Evolutionary conservation across 441 rosid species (phyloP), one percentile per base, ranked within the genome.

Genomic region (Erodium moschatum): DNA sequence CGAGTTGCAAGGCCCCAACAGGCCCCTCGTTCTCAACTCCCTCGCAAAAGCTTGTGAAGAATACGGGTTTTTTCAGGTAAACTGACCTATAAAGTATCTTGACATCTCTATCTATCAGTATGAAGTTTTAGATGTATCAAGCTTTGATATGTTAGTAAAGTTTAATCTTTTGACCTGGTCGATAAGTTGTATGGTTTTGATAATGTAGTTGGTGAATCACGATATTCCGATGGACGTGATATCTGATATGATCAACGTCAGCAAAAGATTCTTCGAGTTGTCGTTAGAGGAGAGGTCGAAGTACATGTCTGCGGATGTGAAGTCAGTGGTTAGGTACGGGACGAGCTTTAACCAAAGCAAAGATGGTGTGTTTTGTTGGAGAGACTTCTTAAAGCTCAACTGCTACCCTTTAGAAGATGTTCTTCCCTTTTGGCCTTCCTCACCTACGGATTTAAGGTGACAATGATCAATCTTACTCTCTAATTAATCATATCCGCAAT

Each of bases 31-130:
- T 73, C 85, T 91, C n/a, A 67, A 67, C 65, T 79, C 87, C 76
- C 76, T 88, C 54, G 77, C 90, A 40, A 67, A 68, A 6, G 96
- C 94, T 58, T 89, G 94, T 33, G 76, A 89, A 74, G 72, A 79
- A 52, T 89, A 84, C 16, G 97, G 97, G 2, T 86, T 87, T 70
- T 89, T 91, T 44, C 97, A 87, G 90, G 92, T 90, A 35, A 35
- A n/a, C n/a, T n/a, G n/a, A n/a, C n/a, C n/a, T n/a, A n/a, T n/a
- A n/a, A n/a, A n/a, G n/a, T n/a, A n/a, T n/a, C n/a, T n/a, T n/a
- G n/a, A n/a, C n/a, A n/a, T n/a, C n/a, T n/a, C n/a, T n/a, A n/a
- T n/a, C n/a, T n/a, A n/a, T n/a, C n/a, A n/a, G n/a, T n/a, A n/a
- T n/a, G n/a, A n/a, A n/a, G n/a, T n/a, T 24, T 24, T 24, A 24